These are phyloP conservation scores for Escovopsis sp. DNA, from an alignment of 2,329 filamentous ascomycete species.

Conservation along the genomic window DNA sequence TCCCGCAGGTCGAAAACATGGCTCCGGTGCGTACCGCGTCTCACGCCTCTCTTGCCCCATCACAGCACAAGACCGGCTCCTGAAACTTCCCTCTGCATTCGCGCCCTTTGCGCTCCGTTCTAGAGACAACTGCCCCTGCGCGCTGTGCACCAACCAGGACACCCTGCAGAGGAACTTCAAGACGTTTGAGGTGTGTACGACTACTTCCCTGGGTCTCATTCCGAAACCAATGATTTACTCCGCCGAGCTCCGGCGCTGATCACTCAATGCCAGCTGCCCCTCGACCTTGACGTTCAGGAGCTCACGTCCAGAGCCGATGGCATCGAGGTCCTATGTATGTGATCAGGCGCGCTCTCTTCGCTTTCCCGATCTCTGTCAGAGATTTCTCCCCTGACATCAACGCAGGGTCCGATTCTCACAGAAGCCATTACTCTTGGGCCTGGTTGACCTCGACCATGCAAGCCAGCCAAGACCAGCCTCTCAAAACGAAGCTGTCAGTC, in stretches of 20 bases:
- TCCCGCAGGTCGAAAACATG: constrained; percentile 8
- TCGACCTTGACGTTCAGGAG: constrained; percentile 14
- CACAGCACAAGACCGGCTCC: not conserved
- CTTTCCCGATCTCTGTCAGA: not conserved
- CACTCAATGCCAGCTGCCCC: constrained; percentile 21
- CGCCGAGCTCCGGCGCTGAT: too few species aligned
- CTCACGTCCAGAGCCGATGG: constrained; percentile 14
- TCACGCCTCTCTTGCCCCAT: not conserved
- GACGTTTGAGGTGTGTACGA: constrained; percentile 23
- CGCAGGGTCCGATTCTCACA: constrained; percentile 55
- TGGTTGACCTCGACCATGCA: constrained; percentile 12
- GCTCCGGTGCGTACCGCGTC: constrained; percentile 9
- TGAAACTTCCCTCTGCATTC: too few species aligned
- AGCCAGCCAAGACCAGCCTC: constrained; percentile 20
- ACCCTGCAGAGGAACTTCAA: constrained; percentile 28
- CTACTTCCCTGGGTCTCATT: too few species aligned
- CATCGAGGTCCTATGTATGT: constrained; percentile 20
- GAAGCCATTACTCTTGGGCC: constrained; percentile 52
- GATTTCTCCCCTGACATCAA: too few species aligned
- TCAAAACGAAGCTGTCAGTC: constrained; percentile 5
- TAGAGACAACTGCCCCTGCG: constrained; percentile 30
- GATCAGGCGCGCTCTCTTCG: too few species aligned
- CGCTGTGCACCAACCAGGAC: constrained; percentile 24
- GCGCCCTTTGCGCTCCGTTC: not conserved
- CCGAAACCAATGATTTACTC: too few species aligned